Evolutionary conservation across 306 rosid genomes (phyloP), one percentile per base, ranked within the genome.

Genomic region (Mucuna pruriens): DNA sequence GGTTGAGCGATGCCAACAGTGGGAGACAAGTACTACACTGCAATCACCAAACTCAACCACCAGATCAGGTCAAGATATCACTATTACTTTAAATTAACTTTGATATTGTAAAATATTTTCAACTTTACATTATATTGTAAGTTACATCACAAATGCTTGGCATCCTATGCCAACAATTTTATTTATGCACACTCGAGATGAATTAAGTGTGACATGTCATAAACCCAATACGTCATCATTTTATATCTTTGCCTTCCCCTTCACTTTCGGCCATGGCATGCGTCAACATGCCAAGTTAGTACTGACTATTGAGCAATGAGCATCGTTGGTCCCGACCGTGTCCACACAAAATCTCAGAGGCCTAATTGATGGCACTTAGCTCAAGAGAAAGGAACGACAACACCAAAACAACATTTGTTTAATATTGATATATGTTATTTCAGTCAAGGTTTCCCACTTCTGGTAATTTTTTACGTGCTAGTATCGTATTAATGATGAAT

Each of bases 41-140:
- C 66, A 19, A 71, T 82, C 76, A 48, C 88, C 77, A 57, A 74
- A 78, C 74, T 57, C 84, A 84, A 79, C 84, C 23, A 79, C 84
- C 84, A 48, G 8, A 82, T 64, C 66, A 74, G 52, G 26, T 52
- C 45, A 15, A 51, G 20, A n/a, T n/a, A n/a, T n/a, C n/a, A n/a
- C n/a, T n/a, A n/a, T n/a, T n/a, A 26, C 42, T 31, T 33, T n/a
- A 3, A 4, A 46, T 61, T 0, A 26, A 20, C 19, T n/a, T n/a
- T n/a, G n/a, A n/a, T n/a, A n/a, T 66, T 5, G 9, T 20, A 20
- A 20, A 5, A 67, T 11, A 4, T 36, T 64, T 25, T n/a, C 2
- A 36, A 36, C 17, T 64, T 36, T 38, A 38, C 25, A 36, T 19
- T 36, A 4, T 36, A n/a, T 36, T 61, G 38, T 26, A 5, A 5